Evolutionary conservation across 805 yeast species (phyloP), one percentile per base, ranked within the genome.

Genomic region (Candida pini): DNA sequence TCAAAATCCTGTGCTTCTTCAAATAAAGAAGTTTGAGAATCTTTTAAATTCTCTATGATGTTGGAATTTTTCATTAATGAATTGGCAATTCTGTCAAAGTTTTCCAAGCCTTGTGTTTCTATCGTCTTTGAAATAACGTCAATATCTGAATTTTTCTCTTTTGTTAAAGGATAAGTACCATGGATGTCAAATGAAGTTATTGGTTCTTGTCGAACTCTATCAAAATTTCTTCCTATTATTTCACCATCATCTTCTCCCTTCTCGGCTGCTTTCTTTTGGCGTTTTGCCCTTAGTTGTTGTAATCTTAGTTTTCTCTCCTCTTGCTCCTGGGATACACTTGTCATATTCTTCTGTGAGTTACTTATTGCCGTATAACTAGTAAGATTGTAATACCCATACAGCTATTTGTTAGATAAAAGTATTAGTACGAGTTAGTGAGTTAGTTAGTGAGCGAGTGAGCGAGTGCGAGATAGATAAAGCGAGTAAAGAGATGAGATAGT

Each of bases 131-230:
- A 13, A 5, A 22, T 19, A 14, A 9, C 26, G 10, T 26, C 30
- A 15, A 19, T 26, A 5, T 5, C 26, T 13, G 16, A 23, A 9
- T 12, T 24, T 22, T 27, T 35, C 10, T 12, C 31, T 10, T 12
- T 18, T 6, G 12, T n/a, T n/a, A n/a, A n/a, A 17, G 4, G n/a
- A 16, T 30, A 14, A 14, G 5, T 8, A 17, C 15, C 12, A 9
- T 17, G 13, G 17, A 38, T 9, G 13, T 42, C 40, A 9, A 35
- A 25, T 1, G 49, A 43, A 5, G 44, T 22, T 16, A 41, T 29
- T 9, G 45, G 50, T n/a, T 38, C 34, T 6, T 39, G 31, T 5
- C 37, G 34, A 4, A 38, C 15, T 36, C 36, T 29, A 45, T 35
- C 14, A 33, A 34, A 30, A 18, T 33, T 30, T 27, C 28, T 20